Evolutionary conservation across 2,329 filamentous ascomycete genomes (phyloP).

Genomic region (Penicillium brasilianum): DNA sequence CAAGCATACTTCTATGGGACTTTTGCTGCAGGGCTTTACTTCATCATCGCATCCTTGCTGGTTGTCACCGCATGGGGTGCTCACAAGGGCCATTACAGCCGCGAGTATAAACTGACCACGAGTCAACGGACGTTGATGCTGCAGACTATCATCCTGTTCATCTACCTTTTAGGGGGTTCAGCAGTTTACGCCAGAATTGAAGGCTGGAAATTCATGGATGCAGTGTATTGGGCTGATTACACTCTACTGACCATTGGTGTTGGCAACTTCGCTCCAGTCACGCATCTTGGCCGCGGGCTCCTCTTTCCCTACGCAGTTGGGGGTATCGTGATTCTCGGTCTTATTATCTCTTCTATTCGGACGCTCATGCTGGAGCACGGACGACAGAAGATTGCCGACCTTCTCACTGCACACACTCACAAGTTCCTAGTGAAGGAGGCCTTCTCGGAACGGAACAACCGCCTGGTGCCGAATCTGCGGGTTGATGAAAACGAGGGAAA

Average conservation of each 20-base stretch:
- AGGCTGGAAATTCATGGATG: constrained; percentile 42
- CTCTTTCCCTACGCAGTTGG: constrained; percentile 45
- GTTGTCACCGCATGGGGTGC: constrained; percentile 62
- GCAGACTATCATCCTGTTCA: constrained; percentile 49
- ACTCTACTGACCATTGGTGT: constrained; percentile 45
- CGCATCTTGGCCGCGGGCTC: constrained; percentile 40
- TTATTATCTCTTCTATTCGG: constrained; percentile 43
- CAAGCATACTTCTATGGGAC: constrained; percentile 66
- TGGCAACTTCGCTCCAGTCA: constrained; percentile 39
- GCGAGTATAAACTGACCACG: constrained; percentile 60
- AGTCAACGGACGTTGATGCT: constrained; percentile 60
- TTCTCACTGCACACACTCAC: constrained; percentile 43
- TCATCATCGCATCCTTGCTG: constrained; percentile 61
- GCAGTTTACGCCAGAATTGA: constrained; percentile 46
- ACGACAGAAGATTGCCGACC: constrained; percentile 42
- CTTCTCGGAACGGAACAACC: constrained; percentile 18
- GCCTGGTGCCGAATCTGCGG: constrained; percentile 25
- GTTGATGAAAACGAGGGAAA: constrained; percentile 14
- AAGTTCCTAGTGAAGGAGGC: constrained; percentile 36
- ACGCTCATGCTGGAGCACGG: constrained; percentile 46
- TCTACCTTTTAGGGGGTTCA: constrained; percentile 48
- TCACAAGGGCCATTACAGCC: constrained; percentile 58
- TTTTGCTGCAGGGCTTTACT: constrained; percentile 62
- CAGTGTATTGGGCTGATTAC: constrained; percentile 43
- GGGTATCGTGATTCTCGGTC: constrained; percentile 42